Evolutionary conservation across 495 filamentous ascomycete species (phyloP), one percentile per base, ranked within the genome.

Genomic region (Sporormia fimetaria): DNA sequence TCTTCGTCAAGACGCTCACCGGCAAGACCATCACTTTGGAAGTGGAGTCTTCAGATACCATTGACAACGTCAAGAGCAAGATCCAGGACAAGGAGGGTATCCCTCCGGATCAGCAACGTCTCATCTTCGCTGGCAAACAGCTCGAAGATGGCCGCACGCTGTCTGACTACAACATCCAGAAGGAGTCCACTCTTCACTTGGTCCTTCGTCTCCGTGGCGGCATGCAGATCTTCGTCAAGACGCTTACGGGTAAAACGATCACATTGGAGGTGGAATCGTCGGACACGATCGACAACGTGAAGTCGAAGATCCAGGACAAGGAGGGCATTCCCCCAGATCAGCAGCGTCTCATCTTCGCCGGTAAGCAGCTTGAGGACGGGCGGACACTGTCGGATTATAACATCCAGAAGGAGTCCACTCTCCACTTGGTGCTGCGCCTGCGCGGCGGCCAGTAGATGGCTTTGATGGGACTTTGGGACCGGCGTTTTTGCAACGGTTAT

Each of bases 351-450:
- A n/a, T n/a, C n/a, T n/a, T n/a, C n/a, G n/a, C n/a, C n/a, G n/a
- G n/a, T n/a, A n/a, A n/a, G 88, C 88, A 96, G 74, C 83, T 96
- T 56, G 88, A 96, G 72, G 88, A 96, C 56, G 88, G 88, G 62
- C 87, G 88, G 52, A 95, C 88, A 55, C 83, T 98, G 54, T 90
- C 83, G 57, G 90, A 98, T 67, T 98, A 98, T 83, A 95, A 95
- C 76, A 98, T 98, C 73, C 90, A 98, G 78, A 98, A 98, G 78
- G 90, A 98, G 76, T 88, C 81, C 2, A 52, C 49, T 11, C 40
- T 54, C 35, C 51, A 54, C 45, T 54, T 54, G 51, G 51, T 54
- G 51, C 51, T 54, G 36, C 51, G 51, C 43, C 51, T 54, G 4
- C 51, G 51, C 46, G 51, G 51, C 29, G 51, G 85, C 87, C 56